Evolutionary conservation across 352 stramenopile genomes (phyloP), one percentile per base, ranked within the genome.

Genomic region (Phytopythium ostracodes): DNA sequence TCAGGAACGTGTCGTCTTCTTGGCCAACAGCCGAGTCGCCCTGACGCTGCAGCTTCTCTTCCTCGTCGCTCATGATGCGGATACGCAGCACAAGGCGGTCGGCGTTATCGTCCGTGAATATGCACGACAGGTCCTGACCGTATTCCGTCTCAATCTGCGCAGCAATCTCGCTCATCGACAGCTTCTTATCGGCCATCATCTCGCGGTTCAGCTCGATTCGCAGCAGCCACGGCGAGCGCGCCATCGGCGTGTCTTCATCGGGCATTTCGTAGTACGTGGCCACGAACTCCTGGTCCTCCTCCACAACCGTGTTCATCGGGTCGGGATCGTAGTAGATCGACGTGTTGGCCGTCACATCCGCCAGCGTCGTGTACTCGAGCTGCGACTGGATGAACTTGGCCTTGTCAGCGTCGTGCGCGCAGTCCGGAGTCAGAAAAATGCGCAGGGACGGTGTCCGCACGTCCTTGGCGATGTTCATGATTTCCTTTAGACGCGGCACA

Each of bases 321-420:
- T 99, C 96, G 18, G 98, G 97, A 75, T 99, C 97, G 70, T 99
- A 99, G 73, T 98, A 97, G 47, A 99, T 99, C 64, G 98, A 95
- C 27, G 97, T 99, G 61, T 97, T 96, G 15, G 92, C 88, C 0
- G 97, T 98, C 58, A 99, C 87, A 68, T 99, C 96, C 24, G 89
- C 86, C 31, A 99, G 75, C 24, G 96, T 98, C 49, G 97, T 99
- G 79, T 98, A 99, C 77, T 99, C 98, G 35, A 99, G 87, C 59
- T 91, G 80, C 29, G 89, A 96, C 66, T 98, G 91, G 40, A 98
- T 88, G 59, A 91, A 91, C 59, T 94, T 92, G n/a, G 84, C 89
- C 56, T 89, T 92, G 59, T 93, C 84, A 6, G 86, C 86, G 65
- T 95, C 87, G 42, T 96, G 80, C 4, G 80, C 82, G 57, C 89